A percentile compares a stretch with the other conserved stretches of the same genome.
Conservation (phyloP, 2,329 filamentous ascomycete species). For the Trichoderma aggressivum region DNA sequence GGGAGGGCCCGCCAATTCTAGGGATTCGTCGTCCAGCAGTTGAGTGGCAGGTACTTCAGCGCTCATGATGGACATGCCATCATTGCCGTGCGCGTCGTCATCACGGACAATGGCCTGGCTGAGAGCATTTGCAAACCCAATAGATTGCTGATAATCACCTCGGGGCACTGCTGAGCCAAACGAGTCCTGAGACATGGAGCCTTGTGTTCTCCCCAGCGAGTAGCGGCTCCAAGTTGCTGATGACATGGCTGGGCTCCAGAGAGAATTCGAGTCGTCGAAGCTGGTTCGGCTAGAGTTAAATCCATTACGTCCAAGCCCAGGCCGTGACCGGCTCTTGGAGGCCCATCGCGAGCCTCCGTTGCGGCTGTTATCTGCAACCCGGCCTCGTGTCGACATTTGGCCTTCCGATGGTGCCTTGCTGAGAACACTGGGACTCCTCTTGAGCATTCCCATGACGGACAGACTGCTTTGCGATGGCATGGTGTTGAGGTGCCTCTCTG, state of each 20-base stretch:
- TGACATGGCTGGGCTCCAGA: constrained; percentile 81
- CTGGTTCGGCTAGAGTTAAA: constrained; percentile 91
- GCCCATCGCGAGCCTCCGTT: constrained; percentile 67
- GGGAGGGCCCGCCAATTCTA: constrained; percentile 89
- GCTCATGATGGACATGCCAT: constrained; percentile 51
- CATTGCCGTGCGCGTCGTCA: constrained; percentile 59
- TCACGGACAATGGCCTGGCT: constrained; percentile 96
- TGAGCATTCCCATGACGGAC: constrained; percentile 72
- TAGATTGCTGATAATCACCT: constrained; percentile 88
- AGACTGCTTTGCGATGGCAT: constrained; percentile 58
- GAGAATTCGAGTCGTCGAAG: constrained; percentile 82
- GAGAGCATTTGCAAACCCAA: constrained; percentile 94
- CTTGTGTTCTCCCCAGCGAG: constrained; percentile 85
- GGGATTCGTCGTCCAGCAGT: constrained; percentile 84
- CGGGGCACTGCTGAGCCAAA: constrained; percentile 73
- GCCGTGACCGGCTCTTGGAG: constrained; percentile 80
- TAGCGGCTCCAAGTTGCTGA: constrained; percentile 97
- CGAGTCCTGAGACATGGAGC: constrained; percentile 89
- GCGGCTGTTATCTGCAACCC: constrained; percentile 58
- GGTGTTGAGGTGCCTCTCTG: constrained; percentile 38
- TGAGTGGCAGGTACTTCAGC: constrained; percentile 56
- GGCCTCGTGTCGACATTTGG: constrained; percentile 65
- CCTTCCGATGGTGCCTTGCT: constrained; percentile 91
- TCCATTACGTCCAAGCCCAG: constrained; percentile 68
- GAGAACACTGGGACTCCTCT: constrained; percentile 82